Percentiles rank a stretch among this genome's conserved stretches.
Evolutionary conservation across 176 grass and related monocot species (phyloP).

Genomic region (Carex scoparia): DNA sequence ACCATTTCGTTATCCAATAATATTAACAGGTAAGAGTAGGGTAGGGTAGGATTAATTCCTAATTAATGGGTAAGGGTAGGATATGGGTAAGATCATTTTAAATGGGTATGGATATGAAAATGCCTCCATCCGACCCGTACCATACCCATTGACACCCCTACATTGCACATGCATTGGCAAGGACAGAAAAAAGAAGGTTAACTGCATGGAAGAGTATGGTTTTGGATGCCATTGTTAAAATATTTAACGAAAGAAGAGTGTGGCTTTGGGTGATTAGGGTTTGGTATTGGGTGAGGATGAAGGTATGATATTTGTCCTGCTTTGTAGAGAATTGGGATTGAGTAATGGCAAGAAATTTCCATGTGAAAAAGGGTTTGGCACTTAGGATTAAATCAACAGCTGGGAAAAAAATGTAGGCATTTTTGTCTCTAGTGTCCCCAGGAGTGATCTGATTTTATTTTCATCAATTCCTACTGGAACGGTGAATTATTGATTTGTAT

Average conservation of each 20-base stretch:
- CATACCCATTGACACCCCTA: no score
- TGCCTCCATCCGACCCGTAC: no score
- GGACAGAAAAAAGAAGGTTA: conserved; percentile 9
- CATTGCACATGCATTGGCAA: not conserved
- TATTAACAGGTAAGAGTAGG: no score
- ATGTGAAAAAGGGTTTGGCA: not conserved
- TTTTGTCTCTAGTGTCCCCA: not conserved
- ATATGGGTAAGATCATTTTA: no score
- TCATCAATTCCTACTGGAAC: no score
- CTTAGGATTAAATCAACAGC: not conserved
- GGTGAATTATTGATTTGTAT: no score
- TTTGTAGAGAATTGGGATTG: not conserved
- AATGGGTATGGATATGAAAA: no score
- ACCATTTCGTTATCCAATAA: no score
- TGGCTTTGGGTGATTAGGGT: conserved; percentile 3
- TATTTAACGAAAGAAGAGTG: not conserved
- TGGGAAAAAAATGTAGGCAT: not conserved
- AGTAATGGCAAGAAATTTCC: not conserved
- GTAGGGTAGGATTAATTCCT: no score
- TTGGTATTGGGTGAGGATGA: not conserved
- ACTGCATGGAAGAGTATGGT: conserved; percentile 11
- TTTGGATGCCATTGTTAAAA: conserved; percentile 12
- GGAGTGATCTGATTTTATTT: not conserved
- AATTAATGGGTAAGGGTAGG: no score
- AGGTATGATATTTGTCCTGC: not conserved